These are phyloP conservation scores for Cadophora malorum DNA, from an alignment of 2,329 filamentous ascomycete species.

Conservation along the genomic window DNA sequence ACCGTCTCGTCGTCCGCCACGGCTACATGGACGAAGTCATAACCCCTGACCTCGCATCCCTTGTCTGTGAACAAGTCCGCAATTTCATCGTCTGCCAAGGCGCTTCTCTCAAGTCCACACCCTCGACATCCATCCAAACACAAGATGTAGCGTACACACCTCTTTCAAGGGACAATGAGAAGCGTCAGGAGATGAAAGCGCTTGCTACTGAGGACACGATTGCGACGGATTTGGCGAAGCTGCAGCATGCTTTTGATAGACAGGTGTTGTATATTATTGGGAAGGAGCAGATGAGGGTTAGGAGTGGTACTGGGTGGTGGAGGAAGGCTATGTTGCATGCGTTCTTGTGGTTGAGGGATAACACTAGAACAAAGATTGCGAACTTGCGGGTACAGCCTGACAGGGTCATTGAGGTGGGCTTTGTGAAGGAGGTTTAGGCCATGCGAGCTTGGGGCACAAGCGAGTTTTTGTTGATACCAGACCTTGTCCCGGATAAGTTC, in stretches of 20 bases:
- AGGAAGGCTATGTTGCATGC: slow-evolving; percentile 56
- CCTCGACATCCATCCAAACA: slow-evolving; percentile 5
- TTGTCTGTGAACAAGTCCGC: slow-evolving; percentile 65
- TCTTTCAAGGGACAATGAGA: slow-evolving; percentile 22
- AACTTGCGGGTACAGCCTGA: slow-evolving; percentile 66
- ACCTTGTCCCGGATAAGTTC: background rate
- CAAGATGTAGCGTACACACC: slow-evolving; percentile 25
- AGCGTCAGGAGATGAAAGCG: slow-evolving; percentile 13
- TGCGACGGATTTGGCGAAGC: slow-evolving; percentile 49
- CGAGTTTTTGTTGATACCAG: background rate
- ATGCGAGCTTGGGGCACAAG: background rate
- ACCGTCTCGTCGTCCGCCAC: slow-evolving; percentile 71
- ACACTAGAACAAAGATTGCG: slow-evolving; percentile 69
- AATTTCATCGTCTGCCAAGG: slow-evolving; percentile 51
- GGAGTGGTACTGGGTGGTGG: slow-evolving; percentile 47
- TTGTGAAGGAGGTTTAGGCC: slow-evolving; percentile 66
- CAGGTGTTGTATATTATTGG: slow-evolving; percentile 64
- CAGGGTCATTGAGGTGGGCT: slow-evolving; percentile 70
- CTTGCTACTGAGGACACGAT: slow-evolving; percentile 28
- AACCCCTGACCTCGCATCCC: slow-evolving; percentile 64
- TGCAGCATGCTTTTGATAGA: slow-evolving; percentile 53
- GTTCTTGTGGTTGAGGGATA: slow-evolving; percentile 71
- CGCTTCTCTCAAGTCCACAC: slow-evolving; percentile 17
- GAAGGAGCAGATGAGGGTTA: slow-evolving; percentile 64
- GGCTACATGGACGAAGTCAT: slow-evolving; percentile 77